A percentile compares a stretch with the other conserved stretches of the same genome.
Conservation (phyloP, 2,329 filamentous ascomycete genomes). For the Pseudogymnoascus sp. region DNA sequence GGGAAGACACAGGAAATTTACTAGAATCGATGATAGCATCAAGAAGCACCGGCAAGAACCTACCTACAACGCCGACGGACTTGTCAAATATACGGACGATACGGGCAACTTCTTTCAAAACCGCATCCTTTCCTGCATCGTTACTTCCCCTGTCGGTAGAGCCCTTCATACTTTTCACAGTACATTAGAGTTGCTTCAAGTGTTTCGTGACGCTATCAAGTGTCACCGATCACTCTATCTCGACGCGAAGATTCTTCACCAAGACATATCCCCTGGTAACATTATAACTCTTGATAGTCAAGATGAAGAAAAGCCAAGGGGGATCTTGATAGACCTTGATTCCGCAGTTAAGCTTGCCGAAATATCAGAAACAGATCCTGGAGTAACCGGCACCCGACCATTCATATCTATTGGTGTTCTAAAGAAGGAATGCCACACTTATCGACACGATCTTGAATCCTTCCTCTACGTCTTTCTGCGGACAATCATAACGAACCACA, state of each 20-base stretch:
- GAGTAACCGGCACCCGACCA: constrained; percentile 17
- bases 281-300: constrained; percentile 17
- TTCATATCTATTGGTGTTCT: constrained; percentile 24
- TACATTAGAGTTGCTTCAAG: neutral
- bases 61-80: neutral
- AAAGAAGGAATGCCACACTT: constrained; percentile 17
- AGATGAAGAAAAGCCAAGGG: constrained; percentile 14
- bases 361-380: neutral
- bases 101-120: neutral
- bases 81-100: neutral
- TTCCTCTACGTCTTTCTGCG: constrained; percentile 23
- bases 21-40: neutral
- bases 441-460: constrained; percentile 23
- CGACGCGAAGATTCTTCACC: neutral
- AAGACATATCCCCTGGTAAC: neutral
- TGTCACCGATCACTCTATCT: neutral
- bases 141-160: neutral
- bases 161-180: neutral
- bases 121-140: neutral
- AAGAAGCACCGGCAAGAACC: neutral
- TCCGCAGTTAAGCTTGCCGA: constrained; percentile 16
- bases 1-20: neutral
- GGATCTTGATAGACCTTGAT: constrained; percentile 23
- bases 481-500: constrained; percentile 19
- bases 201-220: neutral